phyloP scores from a whole-genome alignment of 23 red algal species.

The Agarophyton chilense region DNA sequence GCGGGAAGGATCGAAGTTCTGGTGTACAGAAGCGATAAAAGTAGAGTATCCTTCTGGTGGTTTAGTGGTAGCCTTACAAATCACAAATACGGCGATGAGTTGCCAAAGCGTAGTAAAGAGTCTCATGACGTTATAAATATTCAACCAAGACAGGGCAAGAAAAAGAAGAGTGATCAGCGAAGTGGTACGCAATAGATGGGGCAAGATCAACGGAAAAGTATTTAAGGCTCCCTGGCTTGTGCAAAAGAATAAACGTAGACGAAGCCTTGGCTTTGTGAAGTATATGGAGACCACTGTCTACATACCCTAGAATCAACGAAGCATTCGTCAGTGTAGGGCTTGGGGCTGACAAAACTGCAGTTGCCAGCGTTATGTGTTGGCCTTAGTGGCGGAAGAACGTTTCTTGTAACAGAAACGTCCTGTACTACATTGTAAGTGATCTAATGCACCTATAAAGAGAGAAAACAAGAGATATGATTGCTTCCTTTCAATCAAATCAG shows the following conservation, averaged over 20 bases:
- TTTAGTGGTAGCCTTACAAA: background rate
- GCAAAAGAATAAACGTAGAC: no score
- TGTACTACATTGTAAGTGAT: background rate
- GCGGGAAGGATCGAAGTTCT: background rate
- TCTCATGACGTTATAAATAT: background rate
- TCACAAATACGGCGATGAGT: background rate
- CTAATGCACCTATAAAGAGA: background rate
- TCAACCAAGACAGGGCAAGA: background rate
- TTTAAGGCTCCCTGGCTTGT: no score
- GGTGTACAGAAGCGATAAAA: slow-evolving; percentile 3
- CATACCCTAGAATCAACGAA: no score
- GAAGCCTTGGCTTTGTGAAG: no score
- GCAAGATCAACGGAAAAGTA: no score
- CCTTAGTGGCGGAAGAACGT: background rate
- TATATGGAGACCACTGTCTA: no score
- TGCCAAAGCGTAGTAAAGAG: background rate
- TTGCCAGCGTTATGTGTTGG: background rate
- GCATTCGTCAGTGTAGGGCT: no score
- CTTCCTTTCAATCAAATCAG: no score
- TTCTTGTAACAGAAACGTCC: background rate
- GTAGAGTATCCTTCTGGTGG: background rate
- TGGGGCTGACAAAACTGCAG: background rate
- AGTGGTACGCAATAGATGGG: no score
- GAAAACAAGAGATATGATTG: background rate
- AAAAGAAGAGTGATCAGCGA: no score